These are phyloP conservation scores for Mucor indicus DNA, from an alignment of 371 early-diverging fungal species.

Conservation along the genomic window DNA sequence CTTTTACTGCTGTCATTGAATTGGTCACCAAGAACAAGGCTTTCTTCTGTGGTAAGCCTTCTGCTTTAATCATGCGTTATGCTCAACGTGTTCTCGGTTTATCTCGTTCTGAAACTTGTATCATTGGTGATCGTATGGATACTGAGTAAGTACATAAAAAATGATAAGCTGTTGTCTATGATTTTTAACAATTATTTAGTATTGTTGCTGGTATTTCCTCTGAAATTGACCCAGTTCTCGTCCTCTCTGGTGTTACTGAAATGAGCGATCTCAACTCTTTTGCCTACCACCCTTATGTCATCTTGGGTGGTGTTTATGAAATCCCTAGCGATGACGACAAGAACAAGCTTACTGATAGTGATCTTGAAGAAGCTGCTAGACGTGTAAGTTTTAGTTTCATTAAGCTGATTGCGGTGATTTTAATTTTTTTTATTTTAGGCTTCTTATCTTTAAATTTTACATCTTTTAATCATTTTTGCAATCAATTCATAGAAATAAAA, in stretches of 20 bases:
- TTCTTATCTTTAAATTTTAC: conserved; percentile 14
- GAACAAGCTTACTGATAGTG: conserved; percentile 34
- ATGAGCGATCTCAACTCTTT: conserved; percentile 47
- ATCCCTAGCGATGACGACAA: conserved; percentile 46
- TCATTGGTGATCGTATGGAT: conserved; percentile 73
- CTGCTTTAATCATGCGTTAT: conserved; percentile 65
- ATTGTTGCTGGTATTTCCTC: conserved; percentile 56
- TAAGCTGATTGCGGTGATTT: background rate
- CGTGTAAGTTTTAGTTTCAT: conserved; percentile 24
- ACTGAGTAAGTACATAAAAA: conserved; percentile 52
- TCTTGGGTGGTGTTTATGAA: conserved; percentile 61
- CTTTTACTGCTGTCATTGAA: conserved; percentile 61
- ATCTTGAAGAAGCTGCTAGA: conserved; percentile 43
- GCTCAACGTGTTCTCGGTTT: conserved; percentile 59
- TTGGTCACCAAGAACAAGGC: conserved; percentile 64
- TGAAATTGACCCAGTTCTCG: conserved; percentile 65
- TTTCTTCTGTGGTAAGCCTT: conserved; percentile 68
- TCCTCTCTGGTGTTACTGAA: conserved; percentile 62
- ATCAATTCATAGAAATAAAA: too few relatives aligned
- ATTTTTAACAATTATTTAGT: conserved; percentile 1
- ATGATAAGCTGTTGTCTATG: background rate
- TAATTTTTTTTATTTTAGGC: conserved; percentile 1
- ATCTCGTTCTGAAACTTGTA: conserved; percentile 59
- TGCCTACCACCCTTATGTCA: conserved; percentile 61
- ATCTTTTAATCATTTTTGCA: too few relatives aligned